Percentiles rank a stretch among this genome's conserved stretches.
Evolutionary conservation across 495 filamentous ascomycete species (phyloP).

Genomic region (Xylaria telfairii): DNA sequence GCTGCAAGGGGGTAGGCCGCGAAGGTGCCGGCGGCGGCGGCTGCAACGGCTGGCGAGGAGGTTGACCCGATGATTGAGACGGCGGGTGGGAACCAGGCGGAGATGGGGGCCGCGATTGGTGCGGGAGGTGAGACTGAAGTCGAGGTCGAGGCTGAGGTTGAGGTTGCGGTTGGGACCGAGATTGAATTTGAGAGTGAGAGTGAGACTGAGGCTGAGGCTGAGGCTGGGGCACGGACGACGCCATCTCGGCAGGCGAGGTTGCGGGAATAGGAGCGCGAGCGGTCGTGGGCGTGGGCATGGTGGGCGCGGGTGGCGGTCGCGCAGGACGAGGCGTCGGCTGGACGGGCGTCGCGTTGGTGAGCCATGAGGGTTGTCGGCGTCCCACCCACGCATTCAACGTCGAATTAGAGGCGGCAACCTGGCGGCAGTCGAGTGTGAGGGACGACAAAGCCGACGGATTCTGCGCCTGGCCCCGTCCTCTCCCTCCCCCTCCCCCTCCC

Average conservation of each 20-base stretch:
- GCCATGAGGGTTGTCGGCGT: slow-evolving; percentile 71
- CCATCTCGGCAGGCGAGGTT: slow-evolving; percentile 9
- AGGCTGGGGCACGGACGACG: slow-evolving; percentile 19
- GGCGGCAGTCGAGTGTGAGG: slow-evolving; percentile 26
- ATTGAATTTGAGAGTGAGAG: not conserved
- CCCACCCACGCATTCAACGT: slow-evolving; percentile 72
- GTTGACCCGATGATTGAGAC: slow-evolving; percentile 1
- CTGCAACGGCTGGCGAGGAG: not conserved
- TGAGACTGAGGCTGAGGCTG: slow-evolving; percentile 26
- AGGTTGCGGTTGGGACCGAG: not conserved
- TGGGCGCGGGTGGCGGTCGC: slow-evolving; percentile 28
- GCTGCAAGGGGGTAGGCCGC: not conserved
- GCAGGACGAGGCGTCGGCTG: slow-evolving; percentile 48
- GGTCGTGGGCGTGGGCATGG: slow-evolving; percentile 10
- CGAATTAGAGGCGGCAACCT: slow-evolving; percentile 70
- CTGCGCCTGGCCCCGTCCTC: not conserved
- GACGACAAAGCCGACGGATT: not conserved
- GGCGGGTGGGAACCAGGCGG: slow-evolving; percentile 14
- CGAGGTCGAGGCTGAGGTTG: not conserved
- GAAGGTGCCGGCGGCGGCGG: not conserved
- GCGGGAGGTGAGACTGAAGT: not conserved
- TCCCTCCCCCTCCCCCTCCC: slow-evolving; percentile 6
- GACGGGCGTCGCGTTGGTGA: slow-evolving; percentile 51
- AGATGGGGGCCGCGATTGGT: slow-evolving; percentile 12
- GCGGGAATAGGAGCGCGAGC: slow-evolving; percentile 18